Conservation (phyloP, 2,329 filamentous ascomycete genomes). For the Fusarium pseudoanthophilum region DNA sequence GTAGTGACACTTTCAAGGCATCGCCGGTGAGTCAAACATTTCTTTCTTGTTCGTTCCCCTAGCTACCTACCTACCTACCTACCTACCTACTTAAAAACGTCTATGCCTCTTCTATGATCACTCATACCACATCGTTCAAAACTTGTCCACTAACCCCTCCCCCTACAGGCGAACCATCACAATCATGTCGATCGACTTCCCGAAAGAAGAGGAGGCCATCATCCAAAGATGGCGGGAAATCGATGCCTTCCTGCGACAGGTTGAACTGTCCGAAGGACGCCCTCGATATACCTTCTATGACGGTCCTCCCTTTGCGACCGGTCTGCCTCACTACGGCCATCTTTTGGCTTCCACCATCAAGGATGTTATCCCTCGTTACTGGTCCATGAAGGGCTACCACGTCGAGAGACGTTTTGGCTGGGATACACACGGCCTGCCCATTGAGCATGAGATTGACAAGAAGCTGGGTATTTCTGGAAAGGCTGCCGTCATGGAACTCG, state of each 20-base stretch:
- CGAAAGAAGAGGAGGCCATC: slow-evolving; percentile 87
- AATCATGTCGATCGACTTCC: slow-evolving; percentile 88
- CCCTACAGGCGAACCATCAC: slow-evolving; percentile 25
- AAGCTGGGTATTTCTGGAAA: slow-evolving; percentile 89
- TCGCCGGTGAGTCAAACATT: slow-evolving; percentile 27
- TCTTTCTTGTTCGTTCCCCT: background rate
- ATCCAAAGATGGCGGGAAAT: slow-evolving; percentile 91
- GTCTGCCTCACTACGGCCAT: slow-evolving; percentile 74
- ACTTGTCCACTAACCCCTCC: slow-evolving; percentile 21
- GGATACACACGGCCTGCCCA: slow-evolving; percentile 93
- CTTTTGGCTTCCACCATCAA: slow-evolving; percentile 94
- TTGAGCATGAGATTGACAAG: slow-evolving; percentile 98
- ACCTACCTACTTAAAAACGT: background rate
- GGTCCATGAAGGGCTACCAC: slow-evolving; percentile 96
- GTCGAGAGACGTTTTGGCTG: slow-evolving; percentile 94
- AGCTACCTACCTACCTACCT: background rate
- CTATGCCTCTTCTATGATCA: background rate
- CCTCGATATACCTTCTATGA: slow-evolving; percentile 96
- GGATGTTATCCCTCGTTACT: slow-evolving; percentile 95
- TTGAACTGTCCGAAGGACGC: slow-evolving; percentile 83
- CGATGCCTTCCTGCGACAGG: slow-evolving; percentile 86
- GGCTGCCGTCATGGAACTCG: slow-evolving; percentile 86
- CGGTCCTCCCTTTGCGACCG: slow-evolving; percentile 83
- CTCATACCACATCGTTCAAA: background rate
- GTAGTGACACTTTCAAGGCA: slow-evolving; percentile 19